Conservation (phyloP, 352 stramenopile genomes). For the Aphanomyces astaci region DNA sequence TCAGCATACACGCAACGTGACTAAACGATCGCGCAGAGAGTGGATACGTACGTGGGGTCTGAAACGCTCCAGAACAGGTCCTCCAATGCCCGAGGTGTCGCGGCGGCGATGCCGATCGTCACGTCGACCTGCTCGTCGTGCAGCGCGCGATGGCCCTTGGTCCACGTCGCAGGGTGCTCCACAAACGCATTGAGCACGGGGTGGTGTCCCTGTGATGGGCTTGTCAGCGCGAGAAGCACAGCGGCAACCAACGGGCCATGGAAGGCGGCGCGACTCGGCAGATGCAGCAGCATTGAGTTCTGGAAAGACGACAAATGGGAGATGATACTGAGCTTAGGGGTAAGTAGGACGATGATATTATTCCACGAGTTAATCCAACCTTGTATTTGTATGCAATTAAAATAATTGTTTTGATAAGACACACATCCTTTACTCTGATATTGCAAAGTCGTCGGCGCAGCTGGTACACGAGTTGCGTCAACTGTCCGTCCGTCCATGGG, state of each 20-base stretch:
- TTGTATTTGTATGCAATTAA: no score
- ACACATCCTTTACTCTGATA: no score
- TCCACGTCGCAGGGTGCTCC: neutral
- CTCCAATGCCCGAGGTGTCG: neutral
- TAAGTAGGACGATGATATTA: no score
- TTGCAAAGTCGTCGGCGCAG: no score
- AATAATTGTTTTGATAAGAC: no score
- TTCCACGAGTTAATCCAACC: no score
- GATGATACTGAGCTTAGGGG: no score
- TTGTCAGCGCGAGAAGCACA: neutral
- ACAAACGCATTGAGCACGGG: neutral
- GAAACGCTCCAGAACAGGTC: constrained; percentile 10
- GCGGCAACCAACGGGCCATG: neutral
- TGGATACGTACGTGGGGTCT: constrained; percentile 16
- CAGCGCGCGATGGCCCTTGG: constrained; percentile 2
- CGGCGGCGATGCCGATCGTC: constrained; percentile 6
- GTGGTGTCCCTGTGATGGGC: neutral
- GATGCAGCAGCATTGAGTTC: neutral
- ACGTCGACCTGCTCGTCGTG: neutral
- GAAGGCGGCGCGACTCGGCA: neutral
- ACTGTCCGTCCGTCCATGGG: no score
- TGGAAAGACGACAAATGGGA: no score
- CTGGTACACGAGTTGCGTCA: no score
- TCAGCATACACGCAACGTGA: neutral
- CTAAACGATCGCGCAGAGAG: no score